Conservation (phyloP, 768 basidiomycete genomes). For the Mycena sanguinolenta region DNA sequence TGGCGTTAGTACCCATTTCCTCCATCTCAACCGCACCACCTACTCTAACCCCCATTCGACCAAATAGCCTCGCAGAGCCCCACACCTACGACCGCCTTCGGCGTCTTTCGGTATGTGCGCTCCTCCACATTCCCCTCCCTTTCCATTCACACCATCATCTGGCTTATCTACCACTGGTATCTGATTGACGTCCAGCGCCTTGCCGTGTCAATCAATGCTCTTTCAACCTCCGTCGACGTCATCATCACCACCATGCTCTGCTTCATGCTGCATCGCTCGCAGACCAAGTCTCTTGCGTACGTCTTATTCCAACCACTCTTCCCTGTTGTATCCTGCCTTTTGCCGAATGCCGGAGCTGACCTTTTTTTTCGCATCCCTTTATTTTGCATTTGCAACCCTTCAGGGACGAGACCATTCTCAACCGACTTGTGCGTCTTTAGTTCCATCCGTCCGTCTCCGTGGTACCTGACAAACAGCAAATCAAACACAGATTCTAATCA, state of each 20-base stretch:
- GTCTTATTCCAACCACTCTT: not conserved
- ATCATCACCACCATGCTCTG: slow-evolving; percentile 63
- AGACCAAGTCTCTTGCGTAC: slow-evolving; percentile 65
- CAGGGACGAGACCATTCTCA: slow-evolving; percentile 65
- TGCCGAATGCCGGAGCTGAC: no score
- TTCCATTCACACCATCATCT: no score
- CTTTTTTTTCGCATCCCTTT: no score
- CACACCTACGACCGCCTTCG: slow-evolving; percentile 53
- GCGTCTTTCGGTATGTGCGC: slow-evolving; percentile 48
- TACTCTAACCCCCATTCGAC: not conserved
- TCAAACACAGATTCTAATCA: slow-evolving; percentile 61
- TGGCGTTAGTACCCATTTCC: slow-evolving; percentile 49
- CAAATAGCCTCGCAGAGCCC: not conserved
- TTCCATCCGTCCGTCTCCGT: no score
- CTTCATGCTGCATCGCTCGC: slow-evolving; percentile 57
- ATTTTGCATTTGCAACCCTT: no score
- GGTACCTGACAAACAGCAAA: not conserved
- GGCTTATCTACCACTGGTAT: no score
- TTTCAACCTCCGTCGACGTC: slow-evolving; percentile 61
- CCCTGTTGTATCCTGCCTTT: no score
- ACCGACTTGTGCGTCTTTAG: slow-evolving; percentile 53
- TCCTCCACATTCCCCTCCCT: not conserved
- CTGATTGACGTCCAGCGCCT: slow-evolving; percentile 49
- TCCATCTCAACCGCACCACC: not conserved
- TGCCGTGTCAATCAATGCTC: slow-evolving; percentile 64